phyloP scores from a whole-genome alignment of 129 eudicot species.

The Centaurea solstitialis region DNA sequence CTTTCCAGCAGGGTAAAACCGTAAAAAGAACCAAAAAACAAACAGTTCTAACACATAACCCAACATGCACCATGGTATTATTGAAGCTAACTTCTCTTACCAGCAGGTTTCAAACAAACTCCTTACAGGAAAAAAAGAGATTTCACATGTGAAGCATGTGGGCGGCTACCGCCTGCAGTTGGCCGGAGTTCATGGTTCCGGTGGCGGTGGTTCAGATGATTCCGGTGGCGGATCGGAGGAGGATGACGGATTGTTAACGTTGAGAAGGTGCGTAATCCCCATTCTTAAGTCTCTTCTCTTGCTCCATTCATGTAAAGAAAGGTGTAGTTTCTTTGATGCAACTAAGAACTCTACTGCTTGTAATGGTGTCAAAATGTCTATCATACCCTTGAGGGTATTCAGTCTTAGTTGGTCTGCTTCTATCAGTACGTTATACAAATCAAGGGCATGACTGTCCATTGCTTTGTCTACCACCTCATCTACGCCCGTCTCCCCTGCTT shows the following conservation, averaged over 20 bases:
- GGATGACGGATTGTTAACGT: not conserved
- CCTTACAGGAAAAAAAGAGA: not conserved
- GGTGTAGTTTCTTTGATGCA: conserved; percentile 48
- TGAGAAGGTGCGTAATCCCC: conserved; percentile 19
- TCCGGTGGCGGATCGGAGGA: conserved; percentile 3
- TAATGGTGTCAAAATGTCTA: conserved; percentile 43
- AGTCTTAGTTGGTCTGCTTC: conserved; percentile 45
- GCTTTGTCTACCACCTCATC: conserved; percentile 22
- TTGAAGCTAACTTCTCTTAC: not conserved
- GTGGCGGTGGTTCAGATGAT: not conserved
- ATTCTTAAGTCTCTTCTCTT: conserved; percentile 28
- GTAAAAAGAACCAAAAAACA: not conserved
- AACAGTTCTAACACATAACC: not conserved
- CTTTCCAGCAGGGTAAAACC: not conserved
- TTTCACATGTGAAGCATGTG: not conserved
- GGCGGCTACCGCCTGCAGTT: not conserved
- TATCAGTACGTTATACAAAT: conserved; percentile 10
- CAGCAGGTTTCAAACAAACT: not conserved
- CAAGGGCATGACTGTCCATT: conserved; percentile 39
- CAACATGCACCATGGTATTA: not conserved
- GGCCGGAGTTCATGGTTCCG: not conserved
- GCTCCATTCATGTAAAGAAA: conserved; percentile 43
- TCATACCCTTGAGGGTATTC: conserved; percentile 34
- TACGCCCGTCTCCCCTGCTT: conserved; percentile 24
- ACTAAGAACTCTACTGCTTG: conserved; percentile 41